These are phyloP conservation scores for Epichloe elymi DNA, from an alignment of 2,329 filamentous ascomycete species.

Conservation along the genomic window DNA sequence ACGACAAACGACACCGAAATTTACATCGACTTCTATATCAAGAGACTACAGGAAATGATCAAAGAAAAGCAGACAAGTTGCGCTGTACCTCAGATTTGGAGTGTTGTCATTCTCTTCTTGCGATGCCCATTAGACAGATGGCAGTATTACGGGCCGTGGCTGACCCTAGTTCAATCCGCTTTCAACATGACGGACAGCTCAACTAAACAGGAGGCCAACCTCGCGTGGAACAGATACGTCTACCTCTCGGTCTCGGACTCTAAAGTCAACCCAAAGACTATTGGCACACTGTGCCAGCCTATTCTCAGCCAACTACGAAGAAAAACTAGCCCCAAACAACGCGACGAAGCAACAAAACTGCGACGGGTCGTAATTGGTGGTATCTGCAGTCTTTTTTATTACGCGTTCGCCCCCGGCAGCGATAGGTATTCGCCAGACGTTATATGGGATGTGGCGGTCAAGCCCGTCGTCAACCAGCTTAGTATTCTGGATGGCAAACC, in stretches of 20 bases:
- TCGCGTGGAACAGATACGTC: constrained; percentile 76
- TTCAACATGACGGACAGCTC: constrained; percentile 66
- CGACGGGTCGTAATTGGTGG: constrained; percentile 48
- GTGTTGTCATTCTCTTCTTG: constrained; percentile 65
- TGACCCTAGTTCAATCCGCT: constrained; percentile 66
- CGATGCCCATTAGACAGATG: constrained; percentile 55
- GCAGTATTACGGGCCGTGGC: constrained; percentile 61
- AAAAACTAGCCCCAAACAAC: constrained; percentile 42
- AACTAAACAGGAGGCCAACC: constrained; percentile 63
- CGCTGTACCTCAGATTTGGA: constrained; percentile 80
- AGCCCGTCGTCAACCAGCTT: constrained; percentile 46
- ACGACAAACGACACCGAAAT: constrained; percentile 36
- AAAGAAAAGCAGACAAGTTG: constrained; percentile 37
- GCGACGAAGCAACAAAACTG: constrained; percentile 36
- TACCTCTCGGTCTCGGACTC: constrained; percentile 57
- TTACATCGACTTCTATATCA: constrained; percentile 57
- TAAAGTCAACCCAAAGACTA: constrained; percentile 32
- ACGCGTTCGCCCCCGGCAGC: constrained; percentile 60
- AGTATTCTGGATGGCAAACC: constrained; percentile 26
- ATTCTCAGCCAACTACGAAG: constrained; percentile 56
- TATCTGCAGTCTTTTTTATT: constrained; percentile 71
- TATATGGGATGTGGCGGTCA: constrained; percentile 68
- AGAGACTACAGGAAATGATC: constrained; percentile 55
- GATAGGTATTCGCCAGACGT: constrained; percentile 53
- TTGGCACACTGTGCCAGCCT: constrained; percentile 46